phyloP scores from a whole-genome alignment of 768 basidiomycete species.

The Leccinum ochraceum region DNA sequence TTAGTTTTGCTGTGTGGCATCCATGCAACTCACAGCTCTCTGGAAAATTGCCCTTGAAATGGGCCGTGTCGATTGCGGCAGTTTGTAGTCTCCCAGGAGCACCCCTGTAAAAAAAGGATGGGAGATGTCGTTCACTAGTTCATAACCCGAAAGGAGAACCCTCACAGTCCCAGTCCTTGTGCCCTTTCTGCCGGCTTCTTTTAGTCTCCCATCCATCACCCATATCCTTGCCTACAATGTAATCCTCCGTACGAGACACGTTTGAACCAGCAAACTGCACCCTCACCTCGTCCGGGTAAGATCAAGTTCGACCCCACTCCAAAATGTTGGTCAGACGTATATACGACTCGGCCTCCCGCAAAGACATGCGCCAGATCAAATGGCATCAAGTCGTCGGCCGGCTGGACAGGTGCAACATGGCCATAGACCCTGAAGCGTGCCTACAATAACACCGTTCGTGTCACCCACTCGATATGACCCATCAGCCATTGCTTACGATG shows the following conservation, averaged over 20 bases:
- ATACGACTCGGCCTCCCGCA: conserved; percentile 81
- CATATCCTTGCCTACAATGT: conserved; percentile 74
- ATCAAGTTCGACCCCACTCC: conserved; percentile 90
- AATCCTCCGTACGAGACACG: neutral
- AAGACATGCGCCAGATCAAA: conserved; percentile 93
- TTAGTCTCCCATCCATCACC: conserved; percentile 99
- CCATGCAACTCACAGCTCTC: too few species aligned
- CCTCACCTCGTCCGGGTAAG: conserved; percentile 78
- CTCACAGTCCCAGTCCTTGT: conserved; percentile 75
- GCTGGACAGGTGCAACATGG: conserved; percentile 64
- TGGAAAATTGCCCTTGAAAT: too few species aligned
- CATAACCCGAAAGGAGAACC: too few species aligned
- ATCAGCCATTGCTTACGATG: conserved; percentile 52
- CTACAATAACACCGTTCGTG: conserved; percentile 39
- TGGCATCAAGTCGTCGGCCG: conserved; percentile 42
- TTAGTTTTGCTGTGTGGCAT: too few species aligned
- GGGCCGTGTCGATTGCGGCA: too few species aligned
- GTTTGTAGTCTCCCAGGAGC: too few species aligned
- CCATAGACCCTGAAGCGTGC: conserved; percentile 95
- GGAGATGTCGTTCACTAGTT: too few species aligned
- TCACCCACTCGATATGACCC: neutral
- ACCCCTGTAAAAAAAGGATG: too few species aligned
- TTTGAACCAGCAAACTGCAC: neutral
- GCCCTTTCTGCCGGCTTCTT: conserved; percentile 73
- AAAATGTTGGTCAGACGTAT: conserved; percentile 93